Evolutionary conservation across 2,329 filamentous ascomycete genomes (phyloP).

Genomic region (Byssothecium circinans): DNA sequence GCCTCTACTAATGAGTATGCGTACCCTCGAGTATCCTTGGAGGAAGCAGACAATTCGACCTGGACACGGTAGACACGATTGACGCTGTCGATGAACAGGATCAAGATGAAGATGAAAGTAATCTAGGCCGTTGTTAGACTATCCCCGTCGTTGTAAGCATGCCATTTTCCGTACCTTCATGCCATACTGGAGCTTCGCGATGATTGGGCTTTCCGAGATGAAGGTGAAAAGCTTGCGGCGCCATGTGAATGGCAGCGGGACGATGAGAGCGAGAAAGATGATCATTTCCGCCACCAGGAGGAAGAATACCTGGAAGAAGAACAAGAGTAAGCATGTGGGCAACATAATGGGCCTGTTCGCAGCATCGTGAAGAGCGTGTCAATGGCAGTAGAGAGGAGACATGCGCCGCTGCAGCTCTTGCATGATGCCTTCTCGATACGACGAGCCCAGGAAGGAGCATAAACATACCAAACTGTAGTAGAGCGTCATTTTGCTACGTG

Average conservation of each 20-base stretch:
- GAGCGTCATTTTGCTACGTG: slow-evolving; percentile 63
- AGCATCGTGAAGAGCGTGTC: slow-evolving; percentile 3
- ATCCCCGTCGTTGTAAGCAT: background rate
- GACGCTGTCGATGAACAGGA: slow-evolving; percentile 96
- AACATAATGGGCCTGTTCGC: slow-evolving; percentile 8
- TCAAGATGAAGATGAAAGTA: slow-evolving; percentile 97
- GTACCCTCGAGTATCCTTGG: slow-evolving; percentile 61
- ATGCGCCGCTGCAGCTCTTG: slow-evolving; percentile 9
- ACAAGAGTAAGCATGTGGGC: slow-evolving; percentile 31
- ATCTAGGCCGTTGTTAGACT: slow-evolving; percentile 58
- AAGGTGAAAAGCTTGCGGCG: slow-evolving; percentile 92
- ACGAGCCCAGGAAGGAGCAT: background rate
- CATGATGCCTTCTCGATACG: slow-evolving; percentile 1
- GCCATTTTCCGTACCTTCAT: slow-evolving; percentile 66
- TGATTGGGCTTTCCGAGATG: slow-evolving; percentile 81
- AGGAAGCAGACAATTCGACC: slow-evolving; percentile 75
- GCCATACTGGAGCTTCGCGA: slow-evolving; percentile 95
- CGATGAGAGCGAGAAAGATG: slow-evolving; percentile 75
- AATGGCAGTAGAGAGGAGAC: slow-evolving; percentile 5
- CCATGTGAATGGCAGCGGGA: slow-evolving; percentile 85
- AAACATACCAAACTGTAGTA: slow-evolving; percentile 67
- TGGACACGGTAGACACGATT: slow-evolving; percentile 96
- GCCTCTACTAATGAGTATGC: slow-evolving; percentile 23
- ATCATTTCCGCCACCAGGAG: slow-evolving; percentile 82
- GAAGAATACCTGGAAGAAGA: slow-evolving; percentile 69